Percentiles rank a stretch among this genome's conserved stretches.
phyloP scores from a whole-genome alignment of 805 yeast genomes.

The Candida sakaeoensis region DNA sequence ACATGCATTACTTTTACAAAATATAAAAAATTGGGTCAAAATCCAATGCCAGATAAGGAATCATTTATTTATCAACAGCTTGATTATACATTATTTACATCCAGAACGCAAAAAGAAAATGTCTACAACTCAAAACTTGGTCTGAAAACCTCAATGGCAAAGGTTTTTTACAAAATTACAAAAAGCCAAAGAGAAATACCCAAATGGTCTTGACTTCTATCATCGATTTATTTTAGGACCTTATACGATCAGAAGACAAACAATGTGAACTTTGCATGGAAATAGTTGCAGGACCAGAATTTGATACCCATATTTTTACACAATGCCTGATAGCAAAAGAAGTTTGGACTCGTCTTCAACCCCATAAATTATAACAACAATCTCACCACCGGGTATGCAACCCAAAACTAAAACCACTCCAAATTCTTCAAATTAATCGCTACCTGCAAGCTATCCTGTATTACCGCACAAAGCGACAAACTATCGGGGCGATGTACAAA shows the following conservation, averaged over 20 bases:
- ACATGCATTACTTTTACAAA: background rate
- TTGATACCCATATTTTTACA: background rate
- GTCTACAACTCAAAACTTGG: background rate
- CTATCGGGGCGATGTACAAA: background rate
- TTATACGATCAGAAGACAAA: background rate
- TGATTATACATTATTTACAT: background rate
- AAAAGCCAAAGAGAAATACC: too few species aligned
- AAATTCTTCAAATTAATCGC: background rate
- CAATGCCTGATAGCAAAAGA: background rate
- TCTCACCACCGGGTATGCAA: background rate
- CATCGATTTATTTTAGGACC: background rate
- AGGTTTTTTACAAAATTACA: too few species aligned
- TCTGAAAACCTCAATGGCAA: background rate
- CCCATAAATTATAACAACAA: background rate
- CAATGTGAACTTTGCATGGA: background rate
- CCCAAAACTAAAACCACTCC: background rate
- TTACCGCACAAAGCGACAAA: background rate
- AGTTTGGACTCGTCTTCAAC: background rate
- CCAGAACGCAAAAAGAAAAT: background rate
- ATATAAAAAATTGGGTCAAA: background rate
- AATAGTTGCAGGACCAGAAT: too few species aligned
- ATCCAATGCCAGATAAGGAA: background rate
- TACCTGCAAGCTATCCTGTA: background rate
- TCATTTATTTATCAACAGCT: background rate
- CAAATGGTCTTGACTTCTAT: background rate